Percentiles rank a stretch among this genome's conserved stretches.
These are phyloP conservation scores for Nakazawaea laoshanensis DNA, from an alignment of 805 yeast genomes.

Conservation along the genomic window DNA sequence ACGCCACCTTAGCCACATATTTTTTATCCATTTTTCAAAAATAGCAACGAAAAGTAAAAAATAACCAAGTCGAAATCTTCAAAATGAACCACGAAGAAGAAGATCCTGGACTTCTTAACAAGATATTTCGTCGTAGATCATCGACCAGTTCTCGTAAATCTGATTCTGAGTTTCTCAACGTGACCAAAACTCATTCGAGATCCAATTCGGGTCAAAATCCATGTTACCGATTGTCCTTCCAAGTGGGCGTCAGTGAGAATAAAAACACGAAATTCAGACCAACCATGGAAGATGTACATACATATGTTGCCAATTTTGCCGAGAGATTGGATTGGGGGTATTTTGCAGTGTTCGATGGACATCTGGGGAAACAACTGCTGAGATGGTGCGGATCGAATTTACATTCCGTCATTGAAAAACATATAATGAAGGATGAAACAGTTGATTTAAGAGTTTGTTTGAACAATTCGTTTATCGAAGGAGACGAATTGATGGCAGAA, in stretches of 20 bases:
- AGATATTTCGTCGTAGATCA: conserved; percentile 9
- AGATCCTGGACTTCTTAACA: conserved; percentile 6
- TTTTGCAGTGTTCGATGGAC: conserved; percentile 95
- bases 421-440: conserved; percentile 38
- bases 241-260: conserved; percentile 90
- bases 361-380: conserved; percentile 90
- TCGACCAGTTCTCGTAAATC: conserved; percentile 7
- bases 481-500: conserved; percentile 60
- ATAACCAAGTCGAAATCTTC: neutral
- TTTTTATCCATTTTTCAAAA: too few relatives aligned
- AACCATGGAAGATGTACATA: conserved; percentile 95
- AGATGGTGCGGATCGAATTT: conserved; percentile 89
- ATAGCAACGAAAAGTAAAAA: too few relatives aligned
- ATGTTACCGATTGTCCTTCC: conserved; percentile 55
- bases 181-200: conserved; percentile 2
- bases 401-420: conserved; percentile 59
- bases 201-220: conserved; percentile 22
- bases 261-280: conserved; percentile 72
- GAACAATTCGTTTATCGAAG: conserved; percentile 60
- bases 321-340: conserved; percentile 89
- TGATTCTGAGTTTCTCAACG: neutral
- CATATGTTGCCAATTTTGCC: conserved; percentile 88
- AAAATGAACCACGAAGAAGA: neutral
- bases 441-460: conserved; percentile 58
- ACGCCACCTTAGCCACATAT: too few relatives aligned